phyloP scores from a whole-genome alignment of 2,329 filamentous ascomycete genomes.

The Pseudogymnoascus sp. region DNA sequence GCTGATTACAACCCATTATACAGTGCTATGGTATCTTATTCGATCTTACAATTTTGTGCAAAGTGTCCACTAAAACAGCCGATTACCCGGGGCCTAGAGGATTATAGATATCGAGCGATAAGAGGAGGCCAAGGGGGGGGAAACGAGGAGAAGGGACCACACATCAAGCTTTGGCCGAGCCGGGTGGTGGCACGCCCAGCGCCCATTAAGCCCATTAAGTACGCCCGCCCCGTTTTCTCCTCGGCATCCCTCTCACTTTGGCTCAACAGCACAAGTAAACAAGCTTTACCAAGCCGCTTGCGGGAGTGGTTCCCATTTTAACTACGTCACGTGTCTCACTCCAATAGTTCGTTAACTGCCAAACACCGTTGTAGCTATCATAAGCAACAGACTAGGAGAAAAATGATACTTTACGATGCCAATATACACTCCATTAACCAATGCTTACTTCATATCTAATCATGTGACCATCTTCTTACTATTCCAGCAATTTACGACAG shows the following conservation, averaged over 20 bases:
- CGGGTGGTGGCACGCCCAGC: not conserved
- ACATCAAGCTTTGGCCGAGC: slow-evolving; percentile 1
- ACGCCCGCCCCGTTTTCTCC: not conserved
- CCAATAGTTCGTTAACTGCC: not conserved
- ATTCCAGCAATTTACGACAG: not conserved
- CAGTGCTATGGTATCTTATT: not conserved
- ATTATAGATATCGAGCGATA: not conserved
- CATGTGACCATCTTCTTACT: not conserved
- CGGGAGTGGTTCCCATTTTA: not conserved
- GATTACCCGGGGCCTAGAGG: not conserved
- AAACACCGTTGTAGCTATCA: not conserved
- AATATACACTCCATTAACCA: not conserved
- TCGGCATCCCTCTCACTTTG: not conserved
- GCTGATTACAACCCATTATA: not conserved
- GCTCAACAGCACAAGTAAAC: not conserved
- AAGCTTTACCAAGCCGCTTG: slow-evolving; percentile 7
- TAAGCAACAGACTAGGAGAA: too few relatives aligned
- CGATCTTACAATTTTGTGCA: not conserved
- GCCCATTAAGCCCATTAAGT: not conserved
- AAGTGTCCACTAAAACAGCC: not conserved
- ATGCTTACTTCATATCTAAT: not conserved
- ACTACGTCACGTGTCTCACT: not conserved
- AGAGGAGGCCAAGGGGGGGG: not conserved
- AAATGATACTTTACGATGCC: not conserved
- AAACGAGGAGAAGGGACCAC: not conserved